Evolutionary conservation across 1,284 basidiomycete species (phyloP), one percentile per base, ranked within the genome.

Genomic region (Papiliotrema terrestris): DNA sequence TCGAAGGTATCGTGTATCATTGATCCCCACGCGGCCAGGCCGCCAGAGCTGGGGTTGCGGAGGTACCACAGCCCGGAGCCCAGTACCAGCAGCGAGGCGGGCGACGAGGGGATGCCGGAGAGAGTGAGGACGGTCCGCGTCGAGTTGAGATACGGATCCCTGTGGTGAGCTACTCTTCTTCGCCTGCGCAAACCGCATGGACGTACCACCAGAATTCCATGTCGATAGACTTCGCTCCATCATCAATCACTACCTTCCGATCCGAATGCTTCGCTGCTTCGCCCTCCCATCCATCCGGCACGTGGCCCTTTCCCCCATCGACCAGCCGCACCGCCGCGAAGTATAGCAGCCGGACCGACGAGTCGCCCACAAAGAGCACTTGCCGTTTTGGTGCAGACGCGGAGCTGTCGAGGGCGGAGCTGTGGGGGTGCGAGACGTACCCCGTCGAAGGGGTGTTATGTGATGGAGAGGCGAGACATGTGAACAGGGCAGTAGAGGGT

Each of bases 31-130:
- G 84, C 80, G 26, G 84, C 77, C 25, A 91, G 78, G 2, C 89
- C 89, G 19, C 88, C 88, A 1, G 87, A 87, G 17, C 78, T 66
- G 1, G 83, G 79, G 71, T 91, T 85, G 32, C 88, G 85, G 39
- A 94, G 81, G 70, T 89, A 91, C 91, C 91, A 93, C 37, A 94
- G 78, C 0, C 91, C 91, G 13, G 87, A 85, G 19, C 91, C 91
- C 20, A 95, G 72, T 9, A 92, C 86, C 26, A 92, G 80, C 41
- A 95, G 75, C 0, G 86, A 83, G 1, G 86, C 82, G 15, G 72
- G 62, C 23, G 57, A 32, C 8, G 54, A 38, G 13, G 65, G 61
- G 17, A 57, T 58, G 9, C 63, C 63, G 9, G 60, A 56, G 78
- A 79, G 60, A 45, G 79, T 69, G 29, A 73, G 60, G 22, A 78